Evolutionary conservation across 2,329 filamentous ascomycete species (phyloP).

Genomic region (Pseudohalonectria lignicola): DNA sequence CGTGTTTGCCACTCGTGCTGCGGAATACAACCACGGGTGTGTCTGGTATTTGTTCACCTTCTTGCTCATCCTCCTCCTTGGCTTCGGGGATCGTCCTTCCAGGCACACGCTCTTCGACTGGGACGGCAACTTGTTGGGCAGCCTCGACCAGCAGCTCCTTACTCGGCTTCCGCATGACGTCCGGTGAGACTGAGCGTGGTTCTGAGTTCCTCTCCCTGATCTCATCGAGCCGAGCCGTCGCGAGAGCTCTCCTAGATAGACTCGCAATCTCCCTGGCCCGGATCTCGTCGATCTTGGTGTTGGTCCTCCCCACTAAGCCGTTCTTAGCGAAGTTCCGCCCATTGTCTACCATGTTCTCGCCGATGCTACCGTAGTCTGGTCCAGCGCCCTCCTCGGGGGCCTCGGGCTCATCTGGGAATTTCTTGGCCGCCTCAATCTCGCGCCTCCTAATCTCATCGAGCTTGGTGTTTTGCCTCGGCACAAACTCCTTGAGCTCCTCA

Average conservation of each 20-base stretch:
- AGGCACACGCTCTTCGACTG: constrained; percentile 6
- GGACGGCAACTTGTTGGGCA: constrained; percentile 6
- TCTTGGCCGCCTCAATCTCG: constrained; percentile 11
- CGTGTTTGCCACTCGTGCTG: constrained; percentile 5
- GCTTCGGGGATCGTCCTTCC: constrained; percentile 5
- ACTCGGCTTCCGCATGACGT: constrained; percentile 19
- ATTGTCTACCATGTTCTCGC: background rate
- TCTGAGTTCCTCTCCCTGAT: constrained; percentile 38
- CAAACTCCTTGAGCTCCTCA: constrained; percentile 12
- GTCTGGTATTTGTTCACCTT: constrained; percentile 23
- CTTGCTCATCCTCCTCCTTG: constrained; percentile 3
- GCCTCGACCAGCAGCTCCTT: constrained; percentile 13
- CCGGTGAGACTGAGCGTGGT: constrained; percentile 28
- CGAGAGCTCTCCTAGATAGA: constrained; percentile 32
- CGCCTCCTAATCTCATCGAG: constrained; percentile 28
- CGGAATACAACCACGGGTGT: constrained; percentile 20
- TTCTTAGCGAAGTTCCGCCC: background rate
- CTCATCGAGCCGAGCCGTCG: constrained; percentile 39
- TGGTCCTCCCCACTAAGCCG: constrained; percentile 14
- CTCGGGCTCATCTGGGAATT: constrained; percentile 11
- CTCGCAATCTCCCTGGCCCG: constrained; percentile 27
- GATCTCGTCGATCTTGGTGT: constrained; percentile 39
- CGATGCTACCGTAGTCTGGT: background rate
- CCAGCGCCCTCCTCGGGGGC: constrained; percentile 7
- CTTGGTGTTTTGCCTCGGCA: constrained; percentile 26